Evolutionary conservation across 192 early-diverging fungal species (phyloP), one percentile per base, ranked within the genome.

Genomic region (Blastocladiella britannica): DNA sequence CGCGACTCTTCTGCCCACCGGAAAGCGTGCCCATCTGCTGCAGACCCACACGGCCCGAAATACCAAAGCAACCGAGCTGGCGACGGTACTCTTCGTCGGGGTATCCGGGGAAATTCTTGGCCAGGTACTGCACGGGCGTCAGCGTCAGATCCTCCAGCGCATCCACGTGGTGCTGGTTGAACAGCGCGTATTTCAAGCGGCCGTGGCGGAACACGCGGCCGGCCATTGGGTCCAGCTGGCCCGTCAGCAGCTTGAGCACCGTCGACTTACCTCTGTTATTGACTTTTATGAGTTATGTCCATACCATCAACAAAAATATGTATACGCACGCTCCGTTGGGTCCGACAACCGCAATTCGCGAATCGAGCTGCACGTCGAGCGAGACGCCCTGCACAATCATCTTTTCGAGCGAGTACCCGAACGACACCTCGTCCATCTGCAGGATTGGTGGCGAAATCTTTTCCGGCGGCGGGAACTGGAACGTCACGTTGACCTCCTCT

Each of bases 111-210:
- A 79, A 99, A 64, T 80, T 84, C 54, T 74, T 75, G 52, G 77
- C 76, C 76, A 99, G 76, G 59, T 91, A 92, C n/a, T 80, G 84
- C 24, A 95, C 91, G 6, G 87, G 80, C 18, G 82, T 81, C 52
- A 74, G 70, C 26, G 68, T 82, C 28, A 99, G 70, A 62, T 95
- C 93, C 9, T 47, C 37, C 27, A 99, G 75, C 65, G 93, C 91
- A 68, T 99, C 95, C 25, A 96, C 87, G 65, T 95, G 91, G 68
- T 96, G 93, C 69, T 99, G 95, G 55, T 85, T 88, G 70, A 96
- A 99, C 60, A 91, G 80, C 26, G 85, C 95, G 28, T 96, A 80
- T 27, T 90, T 81, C 60, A 99, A 74, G 52, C 93, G 84, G 4
- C 89, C 91, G 63, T 99, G 89, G 27, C 95, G 82, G 56, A 92